Conservation (phyloP, 2,329 filamentous ascomycete genomes). For the Colletotrichum orchidophilum region DNA sequence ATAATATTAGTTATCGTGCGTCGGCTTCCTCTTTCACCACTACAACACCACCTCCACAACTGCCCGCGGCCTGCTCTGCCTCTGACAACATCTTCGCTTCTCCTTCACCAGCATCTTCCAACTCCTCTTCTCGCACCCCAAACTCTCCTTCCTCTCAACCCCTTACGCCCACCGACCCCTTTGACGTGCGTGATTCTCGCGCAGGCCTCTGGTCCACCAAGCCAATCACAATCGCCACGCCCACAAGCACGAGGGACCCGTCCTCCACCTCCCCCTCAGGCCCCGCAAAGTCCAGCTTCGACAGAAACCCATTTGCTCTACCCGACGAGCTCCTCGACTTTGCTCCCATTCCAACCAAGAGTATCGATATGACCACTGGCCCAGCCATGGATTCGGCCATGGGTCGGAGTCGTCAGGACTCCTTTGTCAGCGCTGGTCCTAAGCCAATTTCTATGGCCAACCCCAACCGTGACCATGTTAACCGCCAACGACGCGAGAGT, state of each 20-base stretch:
- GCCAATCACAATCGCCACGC: slow-evolving; percentile 46
- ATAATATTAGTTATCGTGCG: slow-evolving; percentile 51
- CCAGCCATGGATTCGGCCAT: slow-evolving; percentile 66
- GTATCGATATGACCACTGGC: slow-evolving; percentile 66
- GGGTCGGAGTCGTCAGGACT: slow-evolving; percentile 69
- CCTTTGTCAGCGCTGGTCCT: slow-evolving; percentile 71
- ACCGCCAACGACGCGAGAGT: slow-evolving; percentile 68
- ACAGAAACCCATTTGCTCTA: slow-evolving; percentile 38
- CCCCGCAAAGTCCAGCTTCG: slow-evolving; percentile 38
- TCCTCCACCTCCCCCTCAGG: slow-evolving; percentile 38
- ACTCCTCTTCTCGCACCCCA: slow-evolving; percentile 45
- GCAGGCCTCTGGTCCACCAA: slow-evolving; percentile 42
- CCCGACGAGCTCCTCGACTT: slow-evolving; percentile 40
- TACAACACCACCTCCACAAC: slow-evolving; percentile 42
- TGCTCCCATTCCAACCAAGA: slow-evolving; percentile 38
- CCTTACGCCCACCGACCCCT: slow-evolving; percentile 50
- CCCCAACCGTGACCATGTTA: slow-evolving; percentile 67
- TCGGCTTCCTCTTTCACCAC: slow-evolving; percentile 36
- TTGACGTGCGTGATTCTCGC: slow-evolving; percentile 36
- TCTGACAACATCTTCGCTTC: slow-evolving; percentile 36
- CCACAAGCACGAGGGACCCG: slow-evolving; percentile 34
- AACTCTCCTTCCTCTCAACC: slow-evolving; percentile 55
- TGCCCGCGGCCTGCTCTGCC: slow-evolving; percentile 39
- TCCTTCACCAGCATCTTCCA: slow-evolving; percentile 42
- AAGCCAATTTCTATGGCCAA: slow-evolving; percentile 75